A percentile compares a stretch with the other conserved stretches of the same genome.
Conservation (phyloP, 2,329 filamentous ascomycete species). For the Karstenula rhodostoma region DNA sequence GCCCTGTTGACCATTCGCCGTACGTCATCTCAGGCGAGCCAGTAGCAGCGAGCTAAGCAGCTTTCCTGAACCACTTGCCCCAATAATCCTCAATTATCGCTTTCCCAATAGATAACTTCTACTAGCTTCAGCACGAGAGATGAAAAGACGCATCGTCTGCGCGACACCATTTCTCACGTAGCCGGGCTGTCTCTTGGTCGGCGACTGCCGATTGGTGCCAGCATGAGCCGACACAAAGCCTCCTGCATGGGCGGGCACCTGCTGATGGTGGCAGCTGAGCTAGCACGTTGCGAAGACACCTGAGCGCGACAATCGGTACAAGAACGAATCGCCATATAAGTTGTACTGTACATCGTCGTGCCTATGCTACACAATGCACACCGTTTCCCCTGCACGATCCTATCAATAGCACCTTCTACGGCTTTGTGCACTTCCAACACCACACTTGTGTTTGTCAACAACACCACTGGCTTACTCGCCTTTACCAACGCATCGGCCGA, state of each 20-base stretch:
- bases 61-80: conserved; percentile 25
- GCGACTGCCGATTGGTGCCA: conserved; percentile 29
- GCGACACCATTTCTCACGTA: conserved; percentile 23
- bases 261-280: conserved; percentile 39
- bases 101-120: conserved; percentile 18
- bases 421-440: conserved; percentile 21
- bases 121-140: conserved; percentile 19
- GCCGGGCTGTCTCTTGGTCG: conserved; percentile 19
- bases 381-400: conserved; percentile 11
- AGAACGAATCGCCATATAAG: conserved; percentile 4
- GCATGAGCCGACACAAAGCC: conserved; percentile 20
- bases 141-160: conserved; percentile 20
- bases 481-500: conserved; percentile 6
- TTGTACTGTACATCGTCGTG: conserved; percentile 14
- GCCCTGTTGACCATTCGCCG: conserved; percentile 36
- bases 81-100: conserved; percentile 37
- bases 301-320: background rate
- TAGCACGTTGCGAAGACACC: conserved; percentile 13
- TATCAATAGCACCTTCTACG: conserved; percentile 14
- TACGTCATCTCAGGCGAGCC: conserved; percentile 35
- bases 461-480: background rate
- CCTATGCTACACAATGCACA: conserved; percentile 12
- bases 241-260: conserved; percentile 33
- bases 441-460: background rate
- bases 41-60: conserved; percentile 32